Evolutionary conservation across 306 rosid species (phyloP).

Genomic region (Sophora flavescens): DNA sequence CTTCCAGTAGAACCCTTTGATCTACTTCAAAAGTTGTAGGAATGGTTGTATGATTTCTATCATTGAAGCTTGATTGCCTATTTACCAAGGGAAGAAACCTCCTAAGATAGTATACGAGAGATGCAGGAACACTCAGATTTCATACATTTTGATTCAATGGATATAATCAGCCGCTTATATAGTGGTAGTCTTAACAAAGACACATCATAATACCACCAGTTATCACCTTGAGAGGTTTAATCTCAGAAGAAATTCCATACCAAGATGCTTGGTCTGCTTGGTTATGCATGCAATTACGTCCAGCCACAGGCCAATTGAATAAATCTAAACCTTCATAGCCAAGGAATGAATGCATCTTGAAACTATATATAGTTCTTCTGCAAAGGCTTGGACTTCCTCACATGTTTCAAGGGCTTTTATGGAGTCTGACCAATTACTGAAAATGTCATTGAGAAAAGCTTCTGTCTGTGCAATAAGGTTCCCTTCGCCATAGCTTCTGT

Average conservation of each 20-base stretch:
- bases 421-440: constrained; percentile 72
- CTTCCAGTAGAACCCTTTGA: constrained; percentile 80
- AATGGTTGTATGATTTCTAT: constrained; percentile 59
- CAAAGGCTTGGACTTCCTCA: constrained; percentile 66
- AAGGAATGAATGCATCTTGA: constrained; percentile 86
- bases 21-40: constrained; percentile 75
- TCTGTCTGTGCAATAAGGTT: constrained; percentile 68
- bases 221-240: constrained; percentile 51
- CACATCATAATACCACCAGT: constrained; percentile 91
- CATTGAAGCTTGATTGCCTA: constrained; percentile 71
- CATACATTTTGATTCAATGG: constrained; percentile 78
- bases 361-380: constrained; percentile 74
- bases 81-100: constrained; percentile 83
- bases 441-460: constrained; percentile 63
- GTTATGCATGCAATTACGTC: constrained; percentile 43
- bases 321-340: constrained; percentile 69
- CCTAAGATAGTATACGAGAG: constrained; percentile 70
- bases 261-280: constrained; percentile 49
- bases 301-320: constrained; percentile 59
- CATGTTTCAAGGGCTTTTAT: constrained; percentile 74
- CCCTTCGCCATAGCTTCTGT: no score
- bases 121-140: constrained; percentile 74
- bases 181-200: constrained; percentile 76
- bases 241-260: constrained; percentile 67
- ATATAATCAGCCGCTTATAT: constrained; percentile 66